Evolutionary conservation across 768 basidiomycete genomes (phyloP).

Genomic region (Psilocybe cubensis): DNA sequence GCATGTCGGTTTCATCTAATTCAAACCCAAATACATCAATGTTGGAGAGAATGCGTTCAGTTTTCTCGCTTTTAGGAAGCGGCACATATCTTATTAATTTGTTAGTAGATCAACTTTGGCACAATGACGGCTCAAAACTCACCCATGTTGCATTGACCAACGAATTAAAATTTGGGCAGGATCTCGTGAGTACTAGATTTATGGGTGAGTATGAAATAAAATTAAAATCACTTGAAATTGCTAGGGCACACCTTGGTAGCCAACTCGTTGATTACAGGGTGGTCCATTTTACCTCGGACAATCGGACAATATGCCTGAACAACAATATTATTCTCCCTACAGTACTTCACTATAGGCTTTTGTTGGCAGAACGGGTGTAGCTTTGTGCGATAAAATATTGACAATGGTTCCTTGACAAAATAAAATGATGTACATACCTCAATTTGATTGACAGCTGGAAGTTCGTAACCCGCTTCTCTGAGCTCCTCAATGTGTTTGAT

Average conservation of each 20-base stretch:
- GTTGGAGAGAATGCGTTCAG: slow-evolving; percentile 74
- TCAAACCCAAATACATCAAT: slow-evolving; percentile 77
- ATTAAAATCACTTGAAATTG: neutral
- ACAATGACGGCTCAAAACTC: slow-evolving; percentile 24
- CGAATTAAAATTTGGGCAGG: slow-evolving; percentile 84
- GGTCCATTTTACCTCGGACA: slow-evolving; percentile 58
- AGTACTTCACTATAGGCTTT: slow-evolving; percentile 76
- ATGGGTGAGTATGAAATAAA: neutral
- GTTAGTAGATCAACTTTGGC: neutral
- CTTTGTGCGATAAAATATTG: slow-evolving; percentile 35
- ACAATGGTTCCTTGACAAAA: neutral
- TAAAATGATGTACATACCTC: slow-evolving; percentile 48
- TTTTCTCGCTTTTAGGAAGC: slow-evolving; percentile 80
- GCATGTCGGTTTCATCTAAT: slow-evolving; percentile 67
- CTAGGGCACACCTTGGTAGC: slow-evolving; percentile 56
- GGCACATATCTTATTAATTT: slow-evolving; percentile 65
- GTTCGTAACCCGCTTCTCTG: slow-evolving; percentile 56
- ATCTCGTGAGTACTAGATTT: slow-evolving; percentile 59
- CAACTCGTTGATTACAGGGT: slow-evolving; percentile 55
- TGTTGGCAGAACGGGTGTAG: slow-evolving; percentile 87
- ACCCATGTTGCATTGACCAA: slow-evolving; percentile 91
- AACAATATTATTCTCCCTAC: slow-evolving; percentile 58
- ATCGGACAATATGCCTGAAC: slow-evolving; percentile 82
- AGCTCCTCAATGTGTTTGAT: slow-evolving; percentile 80
- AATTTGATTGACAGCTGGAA: slow-evolving; percentile 81